Evolutionary conservation across 1,284 basidiomycete species (phyloP).

Genomic region (Omphalotus olearius): DNA sequence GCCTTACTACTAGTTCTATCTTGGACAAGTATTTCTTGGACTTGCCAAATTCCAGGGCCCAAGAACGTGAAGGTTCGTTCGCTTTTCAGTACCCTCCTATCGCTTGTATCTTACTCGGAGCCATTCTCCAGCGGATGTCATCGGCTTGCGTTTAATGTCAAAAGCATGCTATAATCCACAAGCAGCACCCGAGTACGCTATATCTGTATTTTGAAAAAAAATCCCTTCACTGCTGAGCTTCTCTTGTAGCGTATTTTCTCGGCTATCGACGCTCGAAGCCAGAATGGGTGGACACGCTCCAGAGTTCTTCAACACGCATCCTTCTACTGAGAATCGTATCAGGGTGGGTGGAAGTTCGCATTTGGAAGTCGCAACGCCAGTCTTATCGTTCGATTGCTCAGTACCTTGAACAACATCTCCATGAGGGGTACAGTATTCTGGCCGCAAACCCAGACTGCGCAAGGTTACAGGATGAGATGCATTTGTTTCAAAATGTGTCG

Average conservation of each 20-base stretch:
- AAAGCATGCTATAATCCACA: conserved; percentile 80
- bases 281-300: conserved; percentile 25
- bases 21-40: conserved; percentile 58
- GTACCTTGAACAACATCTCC: conserved; percentile 52
- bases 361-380: neutral
- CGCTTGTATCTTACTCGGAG: too few relatives aligned
- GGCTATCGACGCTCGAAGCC: conserved; percentile 52
- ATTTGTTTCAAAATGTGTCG: conserved; percentile 26
- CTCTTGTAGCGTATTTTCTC: conserved; percentile 59
- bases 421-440: conserved; percentile 51
- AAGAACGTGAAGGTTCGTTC: conserved; percentile 21
- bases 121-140: conserved; percentile 51
- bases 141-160: conserved; percentile 71
- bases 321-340: conserved; percentile 64
- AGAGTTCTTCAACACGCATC: conserved; percentile 74
- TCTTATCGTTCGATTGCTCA: conserved; percentile 22
- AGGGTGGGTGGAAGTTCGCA: conserved; percentile 41
- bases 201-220: too few relatives aligned
- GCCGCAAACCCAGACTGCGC: conserved; percentile 44
- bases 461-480: conserved; percentile 28
- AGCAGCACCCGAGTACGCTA: conserved; percentile 64
- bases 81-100: too few relatives aligned
- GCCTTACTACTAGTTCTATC: conserved; percentile 41
- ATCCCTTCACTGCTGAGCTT: too few relatives aligned
- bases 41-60: conserved; percentile 75